phyloP scores from a whole-genome alignment of 2,329 filamentous ascomycete species.

The Diaporthe sp. region DNA sequence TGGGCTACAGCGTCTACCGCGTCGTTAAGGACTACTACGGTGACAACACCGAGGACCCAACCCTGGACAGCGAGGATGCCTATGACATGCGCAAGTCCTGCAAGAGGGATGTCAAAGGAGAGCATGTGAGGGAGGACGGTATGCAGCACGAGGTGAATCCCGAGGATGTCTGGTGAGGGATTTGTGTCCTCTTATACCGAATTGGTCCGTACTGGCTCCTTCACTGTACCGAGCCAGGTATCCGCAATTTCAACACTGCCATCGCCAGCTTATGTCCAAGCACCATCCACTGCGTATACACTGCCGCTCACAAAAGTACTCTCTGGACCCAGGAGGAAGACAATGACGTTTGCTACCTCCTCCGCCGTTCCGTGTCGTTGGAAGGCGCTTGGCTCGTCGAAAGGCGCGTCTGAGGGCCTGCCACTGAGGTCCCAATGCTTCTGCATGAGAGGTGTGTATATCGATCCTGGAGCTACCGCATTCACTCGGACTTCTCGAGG shows the following conservation, averaged over 20 bases:
- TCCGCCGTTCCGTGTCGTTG: slow-evolving; percentile 60
- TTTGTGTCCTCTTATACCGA: background rate
- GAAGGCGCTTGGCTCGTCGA: slow-evolving; percentile 57
- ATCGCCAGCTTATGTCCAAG: slow-evolving; percentile 45
- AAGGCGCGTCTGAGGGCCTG: slow-evolving; percentile 53
- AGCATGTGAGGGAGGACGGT: slow-evolving; percentile 85
- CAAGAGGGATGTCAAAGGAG: slow-evolving; percentile 80
- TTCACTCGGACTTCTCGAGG: slow-evolving; percentile 60
- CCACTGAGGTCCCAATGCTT: slow-evolving; percentile 53
- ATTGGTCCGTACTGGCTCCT: background rate
- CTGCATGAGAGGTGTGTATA: slow-evolving; percentile 63
- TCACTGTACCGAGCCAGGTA: background rate
- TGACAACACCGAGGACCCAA: slow-evolving; percentile 79
- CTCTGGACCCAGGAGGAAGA: slow-evolving; percentile 61
- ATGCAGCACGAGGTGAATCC: slow-evolving; percentile 83
- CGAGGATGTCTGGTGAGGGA: slow-evolving; percentile 83
- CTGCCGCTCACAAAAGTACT: slow-evolving; percentile 60
- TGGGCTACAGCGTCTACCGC: slow-evolving; percentile 93
- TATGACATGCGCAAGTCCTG: slow-evolving; percentile 97
- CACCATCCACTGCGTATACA: slow-evolving; percentile 61
- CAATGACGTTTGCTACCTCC: slow-evolving; percentile 60
- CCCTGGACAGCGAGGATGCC: slow-evolving; percentile 81
- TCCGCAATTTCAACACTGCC: background rate
- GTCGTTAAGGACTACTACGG: slow-evolving; percentile 94
- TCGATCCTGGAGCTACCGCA: slow-evolving; percentile 61